A percentile compares a stretch with the other conserved stretches of the same genome.
Conservation (phyloP, 805 yeast genomes). For the Candida schatavii region DNA sequence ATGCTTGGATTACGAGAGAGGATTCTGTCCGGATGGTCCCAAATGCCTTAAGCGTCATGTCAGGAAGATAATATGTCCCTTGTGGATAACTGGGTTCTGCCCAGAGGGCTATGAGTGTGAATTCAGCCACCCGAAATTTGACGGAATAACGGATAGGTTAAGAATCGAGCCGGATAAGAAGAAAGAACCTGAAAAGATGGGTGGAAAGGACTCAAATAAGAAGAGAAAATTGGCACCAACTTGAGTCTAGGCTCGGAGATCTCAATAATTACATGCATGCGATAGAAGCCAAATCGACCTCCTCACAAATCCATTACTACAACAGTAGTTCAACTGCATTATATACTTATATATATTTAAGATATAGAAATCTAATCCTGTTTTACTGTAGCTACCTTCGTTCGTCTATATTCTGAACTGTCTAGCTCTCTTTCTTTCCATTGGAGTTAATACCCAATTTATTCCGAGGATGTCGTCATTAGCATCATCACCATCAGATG, state of each 20-base stretch:
- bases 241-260: too few relatives aligned
- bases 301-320: too few relatives aligned
- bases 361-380: not conserved
- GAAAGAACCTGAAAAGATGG: slow-evolving; percentile 20
- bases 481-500: slow-evolving; percentile 30
- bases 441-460: slow-evolving; percentile 75
- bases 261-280: too few relatives aligned
- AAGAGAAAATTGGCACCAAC: too few relatives aligned
- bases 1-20: slow-evolving; percentile 78
- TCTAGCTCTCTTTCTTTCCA: slow-evolving; percentile 66
- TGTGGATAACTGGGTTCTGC: slow-evolving; percentile 87
- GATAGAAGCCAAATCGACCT: too few relatives aligned
- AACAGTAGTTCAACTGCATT: slow-evolving; percentile 3
- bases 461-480: slow-evolving; percentile 31
- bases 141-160: slow-evolving; percentile 39
- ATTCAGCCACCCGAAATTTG: slow-evolving; percentile 80
- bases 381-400: not conserved
- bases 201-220: slow-evolving; percentile 3
- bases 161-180: slow-evolving; percentile 44
- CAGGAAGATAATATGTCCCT: slow-evolving; percentile 70
- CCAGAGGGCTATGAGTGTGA: slow-evolving; percentile 83
- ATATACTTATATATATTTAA: not conserved
- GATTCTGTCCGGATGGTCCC: slow-evolving; percentile 93
- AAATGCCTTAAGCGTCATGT: slow-evolving; percentile 79
- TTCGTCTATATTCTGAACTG: slow-evolving; percentile 47